A percentile compares a stretch with the other conserved stretches of the same genome.
Conservation (phyloP, 805 yeast species). For the Debaryomyces castellii region DNA sequence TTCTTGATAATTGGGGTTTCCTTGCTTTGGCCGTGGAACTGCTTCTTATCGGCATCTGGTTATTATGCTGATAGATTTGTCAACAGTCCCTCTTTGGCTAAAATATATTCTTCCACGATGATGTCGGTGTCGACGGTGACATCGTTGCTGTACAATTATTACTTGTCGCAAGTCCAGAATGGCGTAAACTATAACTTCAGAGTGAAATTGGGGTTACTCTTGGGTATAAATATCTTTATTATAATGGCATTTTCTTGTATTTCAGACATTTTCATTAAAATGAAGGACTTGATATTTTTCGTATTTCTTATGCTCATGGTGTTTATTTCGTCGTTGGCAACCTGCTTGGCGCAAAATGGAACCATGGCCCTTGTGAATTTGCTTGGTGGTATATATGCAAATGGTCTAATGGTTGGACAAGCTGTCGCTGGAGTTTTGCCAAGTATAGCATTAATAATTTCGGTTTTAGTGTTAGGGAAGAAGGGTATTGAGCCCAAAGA, state of each 20-base stretch:
- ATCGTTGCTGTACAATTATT: constrained; percentile 57
- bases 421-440: constrained; percentile 94
- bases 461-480: constrained; percentile 46
- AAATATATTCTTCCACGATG: constrained; percentile 74
- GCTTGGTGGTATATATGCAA: constrained; percentile 74
- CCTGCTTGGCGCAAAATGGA: constrained; percentile 86
- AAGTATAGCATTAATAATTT: constrained; percentile 61
- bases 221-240: constrained; percentile 59
- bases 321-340: constrained; percentile 65
- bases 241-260: constrained; percentile 55
- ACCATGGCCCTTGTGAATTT: constrained; percentile 82
- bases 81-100: constrained; percentile 48
- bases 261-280: constrained; percentile 27
- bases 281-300: constrained; percentile 47
- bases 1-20: constrained; percentile 74
- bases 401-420: constrained; percentile 92
- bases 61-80: constrained; percentile 68
- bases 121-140: constrained; percentile 82
- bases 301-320: constrained; percentile 61
- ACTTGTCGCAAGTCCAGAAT: constrained; percentile 63
- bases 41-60: constrained; percentile 81
- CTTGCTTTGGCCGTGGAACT: constrained; percentile 95
- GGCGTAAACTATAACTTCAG: constrained; percentile 58
- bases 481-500: constrained; percentile 14
- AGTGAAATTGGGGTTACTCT: constrained; percentile 56